Evolutionary conservation across 148 eudicot genomes (phyloP), one percentile per base, ranked within the genome.

Genomic region (Heliosperma pusillum): DNA sequence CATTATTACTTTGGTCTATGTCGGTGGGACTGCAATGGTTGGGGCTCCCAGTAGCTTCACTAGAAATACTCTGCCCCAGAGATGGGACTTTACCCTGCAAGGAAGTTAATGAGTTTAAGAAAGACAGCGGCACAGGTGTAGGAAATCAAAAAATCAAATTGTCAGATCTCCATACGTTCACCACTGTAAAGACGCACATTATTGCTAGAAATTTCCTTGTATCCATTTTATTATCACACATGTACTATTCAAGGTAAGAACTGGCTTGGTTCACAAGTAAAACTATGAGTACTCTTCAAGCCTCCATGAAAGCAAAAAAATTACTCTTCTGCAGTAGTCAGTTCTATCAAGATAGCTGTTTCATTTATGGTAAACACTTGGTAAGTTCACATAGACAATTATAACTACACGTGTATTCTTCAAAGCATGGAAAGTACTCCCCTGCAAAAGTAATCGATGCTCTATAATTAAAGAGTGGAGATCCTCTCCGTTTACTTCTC

Each of bases 11-110:
- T 81, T 80, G 73, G 21, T 77, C 77, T 58, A 71, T 72, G 77
- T 71, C 66, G 60, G 73, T 50, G 59, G 82, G 58, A 83, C 77
- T 36, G 47, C 22, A 29, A 45, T 76, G 74, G 77, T 82, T 81
- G 61, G 73, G 63, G 50, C 29, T 66, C 56, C 76, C 61, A 25
- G 82, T 80, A 77, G 44, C 76, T 69, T 80, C 79, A 55, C 72
- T 81, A 69, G 86, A 80, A 73, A 82, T 79, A 79, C 80, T 89
- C 42, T 84, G 82, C 53, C 92, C 86, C 61, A 94, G 83, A 22
- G 81, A 83, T 80, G 82, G 85, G 47, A 85, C 78, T 78, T 78
- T 88, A 77, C 91, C 96, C 98, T 95, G 76, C 26, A 85, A 12
- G 21, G 45, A 56, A 66, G 69, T 57, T 69, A 33, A 61, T 2